Evolutionary conservation across 768 basidiomycete genomes (phyloP), one percentile per base, ranked within the genome.

Genomic region (Mycena galericulata): DNA sequence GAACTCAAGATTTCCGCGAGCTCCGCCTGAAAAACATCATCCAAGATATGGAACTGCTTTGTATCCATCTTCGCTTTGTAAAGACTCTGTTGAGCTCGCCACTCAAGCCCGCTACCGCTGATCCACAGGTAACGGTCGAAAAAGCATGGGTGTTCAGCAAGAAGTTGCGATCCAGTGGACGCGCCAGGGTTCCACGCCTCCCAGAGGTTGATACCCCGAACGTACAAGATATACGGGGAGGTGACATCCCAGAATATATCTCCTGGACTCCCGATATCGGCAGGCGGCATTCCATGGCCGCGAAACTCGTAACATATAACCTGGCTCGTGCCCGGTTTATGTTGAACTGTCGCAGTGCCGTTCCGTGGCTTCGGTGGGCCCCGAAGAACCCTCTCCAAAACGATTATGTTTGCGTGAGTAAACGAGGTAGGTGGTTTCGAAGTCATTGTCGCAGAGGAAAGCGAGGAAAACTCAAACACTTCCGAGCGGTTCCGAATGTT

Each of bases 181-280:
- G 58, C 58, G 1, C 36, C 30, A 24, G 58, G 58, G 30, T 60
- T 60, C 58, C 58, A 47, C 10, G 46, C 46, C 34, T 47, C 22
- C 45, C 58, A 60, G 9, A 32, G 17, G n/a, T 38, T 12, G 3
- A 3, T 2, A 1, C 34, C 24, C 1, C 47, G 45, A 11, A 60
- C n/a, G n/a, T 60, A 49, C 17, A 60, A 9, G 10, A 58, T 58
- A 14, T 49, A 60, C 3, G 45, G 58, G 22, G 20, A 49, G 15
- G 58, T 60, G 2, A 38, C 22, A 22, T 60, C 58, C 58, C 58
- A 60, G 34, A 60, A 60, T 1, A 60, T 46, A 38, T 60, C 58
- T 20, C 58, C 58, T 3, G 58, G 46, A 24, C 46, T 45, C 17
- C 58, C 58, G 17, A 60, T 20, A n/a, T 49, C 57, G 0, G 20